These are phyloP conservation scores for Venturia asperata DNA, from an alignment of 2,329 filamentous ascomycete genomes.

Conservation along the genomic window DNA sequence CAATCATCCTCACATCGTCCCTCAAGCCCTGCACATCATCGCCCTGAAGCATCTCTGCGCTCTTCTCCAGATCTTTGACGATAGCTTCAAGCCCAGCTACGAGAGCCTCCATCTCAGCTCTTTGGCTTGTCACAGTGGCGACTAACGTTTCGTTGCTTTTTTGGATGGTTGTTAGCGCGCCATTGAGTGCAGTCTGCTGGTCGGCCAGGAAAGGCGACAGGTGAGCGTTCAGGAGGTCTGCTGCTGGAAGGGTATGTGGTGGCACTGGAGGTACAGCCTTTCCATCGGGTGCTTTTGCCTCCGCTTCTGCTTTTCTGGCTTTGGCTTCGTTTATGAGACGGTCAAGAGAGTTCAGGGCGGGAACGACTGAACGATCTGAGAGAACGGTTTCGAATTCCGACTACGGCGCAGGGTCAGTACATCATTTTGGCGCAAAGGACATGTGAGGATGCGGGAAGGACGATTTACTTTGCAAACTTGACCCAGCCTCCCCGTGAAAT, in stretches of 20 bases:
- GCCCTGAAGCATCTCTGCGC: conserved; percentile 34
- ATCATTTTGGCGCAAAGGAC: background rate
- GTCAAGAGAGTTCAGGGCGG: conserved; percentile 55
- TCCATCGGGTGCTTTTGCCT: conserved; percentile 32
- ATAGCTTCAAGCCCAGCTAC: conserved; percentile 49
- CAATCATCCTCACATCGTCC: conserved; percentile 16
- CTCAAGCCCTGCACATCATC: conserved; percentile 21
- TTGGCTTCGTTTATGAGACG: conserved; percentile 52
- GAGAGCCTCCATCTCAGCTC: conserved; percentile 50
- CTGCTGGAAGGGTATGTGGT: conserved; percentile 51
- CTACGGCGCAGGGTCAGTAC: conserved; percentile 22
- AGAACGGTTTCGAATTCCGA: conserved; percentile 56
- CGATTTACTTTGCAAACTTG: conserved; percentile 43
- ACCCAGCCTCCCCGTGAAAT: conserved; percentile 53
- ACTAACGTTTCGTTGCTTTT: conserved; percentile 48
- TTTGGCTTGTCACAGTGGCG: conserved; percentile 46
- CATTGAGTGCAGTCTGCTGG: conserved; percentile 43
- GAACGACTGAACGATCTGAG: conserved; percentile 48
- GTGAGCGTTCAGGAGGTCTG: conserved; percentile 52
- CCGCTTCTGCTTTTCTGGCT: conserved; percentile 41
- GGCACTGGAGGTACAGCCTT: conserved; percentile 25
- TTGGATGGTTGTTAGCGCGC: conserved; percentile 45
- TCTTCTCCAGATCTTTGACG: conserved; percentile 50
- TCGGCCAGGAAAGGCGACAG: conserved; percentile 49
- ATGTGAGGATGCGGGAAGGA: background rate